These are phyloP conservation scores for Silene conica DNA, from an alignment of 148 eudicot genomes.

Conservation along the genomic window DNA sequence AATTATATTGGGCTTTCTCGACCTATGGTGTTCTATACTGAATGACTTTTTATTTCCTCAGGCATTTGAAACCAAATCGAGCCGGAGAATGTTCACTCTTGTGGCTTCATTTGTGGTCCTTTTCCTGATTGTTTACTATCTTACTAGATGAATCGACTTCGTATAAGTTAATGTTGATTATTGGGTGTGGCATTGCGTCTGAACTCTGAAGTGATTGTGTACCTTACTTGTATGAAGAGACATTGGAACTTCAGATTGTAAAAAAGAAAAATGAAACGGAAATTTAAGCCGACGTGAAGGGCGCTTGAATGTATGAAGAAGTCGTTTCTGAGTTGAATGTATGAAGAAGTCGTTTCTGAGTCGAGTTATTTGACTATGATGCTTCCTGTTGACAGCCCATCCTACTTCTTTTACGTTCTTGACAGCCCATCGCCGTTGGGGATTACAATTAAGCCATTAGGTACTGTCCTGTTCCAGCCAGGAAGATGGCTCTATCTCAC, in stretches of 20 bases:
- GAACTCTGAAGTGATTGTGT: constrained; percentile 7
- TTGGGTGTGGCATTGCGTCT: too few species aligned
- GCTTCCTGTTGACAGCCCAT: background rate
- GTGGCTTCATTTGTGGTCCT: constrained; percentile 77
- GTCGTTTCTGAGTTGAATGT: constrained; percentile 8
- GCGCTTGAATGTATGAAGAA: constrained; percentile 14
- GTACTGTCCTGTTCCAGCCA: too few species aligned
- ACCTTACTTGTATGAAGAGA: background rate
- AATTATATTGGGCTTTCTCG: background rate
- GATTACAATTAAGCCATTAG: too few species aligned
- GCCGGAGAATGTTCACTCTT: constrained; percentile 72
- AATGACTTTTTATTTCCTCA: constrained; percentile 17
- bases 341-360: too few species aligned
- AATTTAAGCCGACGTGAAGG: too few species aligned
- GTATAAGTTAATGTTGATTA: background rate
- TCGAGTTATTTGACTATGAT: background rate
- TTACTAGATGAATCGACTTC: constrained; percentile 67
- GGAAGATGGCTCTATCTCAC: too few species aligned
- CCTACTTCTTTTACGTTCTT: too few species aligned
- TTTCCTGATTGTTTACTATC: constrained; percentile 74
- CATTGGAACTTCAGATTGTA: constrained; percentile 22
- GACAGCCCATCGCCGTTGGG: too few species aligned
- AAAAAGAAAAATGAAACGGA: background rate
- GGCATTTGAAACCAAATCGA: constrained; percentile 94
- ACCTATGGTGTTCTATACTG: background rate